A percentile compares a stretch with the other conserved stretches of the same genome.
Evolutionary conservation across 306 rosid genomes (phyloP).

Genomic region (Pyrus bretschneideri): DNA sequence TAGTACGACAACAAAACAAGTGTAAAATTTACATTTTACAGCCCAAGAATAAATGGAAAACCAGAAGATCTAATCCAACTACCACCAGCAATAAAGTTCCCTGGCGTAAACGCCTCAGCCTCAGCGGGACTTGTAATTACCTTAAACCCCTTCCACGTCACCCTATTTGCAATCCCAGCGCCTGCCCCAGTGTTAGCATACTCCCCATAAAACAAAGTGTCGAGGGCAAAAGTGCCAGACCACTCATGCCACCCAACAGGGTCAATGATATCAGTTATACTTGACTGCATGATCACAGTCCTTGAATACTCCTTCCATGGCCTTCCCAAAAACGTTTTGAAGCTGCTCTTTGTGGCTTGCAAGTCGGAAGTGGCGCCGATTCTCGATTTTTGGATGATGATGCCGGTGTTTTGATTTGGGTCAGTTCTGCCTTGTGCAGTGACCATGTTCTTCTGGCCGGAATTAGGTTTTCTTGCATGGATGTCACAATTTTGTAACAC

Average conservation of each 20-base stretch:
- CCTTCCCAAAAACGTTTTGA: constrained; percentile 67
- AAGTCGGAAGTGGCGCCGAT: constrained; percentile 76
- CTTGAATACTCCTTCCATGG: constrained; percentile 92
- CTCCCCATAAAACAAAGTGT: constrained; percentile 62
- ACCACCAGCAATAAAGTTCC: constrained; percentile 53
- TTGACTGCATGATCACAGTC: constrained; percentile 61
- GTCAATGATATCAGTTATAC: constrained; percentile 49
- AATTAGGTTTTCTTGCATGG: constrained; percentile 63
- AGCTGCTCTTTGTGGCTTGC: constrained; percentile 21
- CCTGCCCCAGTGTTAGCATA: constrained; percentile 68
- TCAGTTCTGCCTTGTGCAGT: constrained; percentile 84
- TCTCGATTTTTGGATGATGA: constrained; percentile 67
- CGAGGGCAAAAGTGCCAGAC: constrained; percentile 67
- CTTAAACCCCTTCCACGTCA: constrained; percentile 62
- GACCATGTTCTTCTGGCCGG: constrained; percentile 87
- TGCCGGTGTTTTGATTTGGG: constrained; percentile 91
- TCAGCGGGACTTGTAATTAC: constrained; percentile 53
- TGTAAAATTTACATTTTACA: constrained; percentile 16
- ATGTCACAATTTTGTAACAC: constrained; percentile 75
- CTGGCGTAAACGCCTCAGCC: constrained; percentile 53
- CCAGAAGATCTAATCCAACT: constrained; percentile 64
- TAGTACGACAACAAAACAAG: not conserved
- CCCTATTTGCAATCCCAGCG: constrained; percentile 55
- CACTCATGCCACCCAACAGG: constrained; percentile 79
- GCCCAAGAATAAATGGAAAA: constrained; percentile 67